Evolutionary conservation across 345 rosid genomes (phyloP).

Genomic region (Populus davidiana): DNA sequence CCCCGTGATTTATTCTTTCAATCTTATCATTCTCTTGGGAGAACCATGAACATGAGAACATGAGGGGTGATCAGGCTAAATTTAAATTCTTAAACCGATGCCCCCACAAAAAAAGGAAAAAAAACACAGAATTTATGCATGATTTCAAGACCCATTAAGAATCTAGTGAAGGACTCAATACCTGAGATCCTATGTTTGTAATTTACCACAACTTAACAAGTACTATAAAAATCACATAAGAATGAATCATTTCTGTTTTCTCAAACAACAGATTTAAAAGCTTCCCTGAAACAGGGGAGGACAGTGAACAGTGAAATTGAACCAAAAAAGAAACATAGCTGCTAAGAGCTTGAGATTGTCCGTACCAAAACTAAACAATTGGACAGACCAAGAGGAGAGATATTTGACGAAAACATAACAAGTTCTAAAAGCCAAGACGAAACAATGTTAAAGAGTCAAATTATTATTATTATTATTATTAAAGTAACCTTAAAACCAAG

Average conservation of each 20-base stretch:
- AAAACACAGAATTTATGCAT: conserved; percentile 5
- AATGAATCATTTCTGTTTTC: not conserved
- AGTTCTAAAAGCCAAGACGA: not conserved
- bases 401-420: not conserved
- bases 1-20: not conserved
- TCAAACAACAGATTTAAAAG: not conserved
- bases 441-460: not conserved
- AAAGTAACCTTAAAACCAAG: conserved; percentile 2
- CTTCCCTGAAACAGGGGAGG: not conserved
- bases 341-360: not conserved
- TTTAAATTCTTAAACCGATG: not conserved
- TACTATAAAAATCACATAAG: not conserved
- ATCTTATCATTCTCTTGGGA: not conserved
- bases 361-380: not conserved
- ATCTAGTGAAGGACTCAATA: not conserved
- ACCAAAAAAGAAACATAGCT: not conserved
- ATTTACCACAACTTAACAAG: not conserved
- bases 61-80: not conserved
- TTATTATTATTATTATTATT: not conserved
- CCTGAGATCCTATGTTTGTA: not conserved
- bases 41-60: not conserved
- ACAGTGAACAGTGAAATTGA: not conserved
- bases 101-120: not conserved
- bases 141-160: not conserved
- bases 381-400: not conserved